Conservation (phyloP, 176 grass and related monocot species). For the Pontederia crassipes region DNA sequence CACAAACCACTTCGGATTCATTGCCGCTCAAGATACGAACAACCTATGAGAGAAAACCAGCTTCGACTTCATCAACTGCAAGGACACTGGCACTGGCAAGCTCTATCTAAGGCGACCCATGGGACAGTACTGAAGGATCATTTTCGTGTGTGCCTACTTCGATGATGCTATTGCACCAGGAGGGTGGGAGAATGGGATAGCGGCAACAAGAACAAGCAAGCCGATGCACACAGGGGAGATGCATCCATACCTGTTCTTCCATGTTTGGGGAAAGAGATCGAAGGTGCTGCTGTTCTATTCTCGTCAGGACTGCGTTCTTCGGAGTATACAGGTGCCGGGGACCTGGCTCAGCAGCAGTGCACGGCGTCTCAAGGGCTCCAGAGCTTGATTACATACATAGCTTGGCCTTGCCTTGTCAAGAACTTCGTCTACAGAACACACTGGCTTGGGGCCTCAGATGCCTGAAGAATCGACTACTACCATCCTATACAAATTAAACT, state of each 20-base stretch:
- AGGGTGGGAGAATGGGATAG: slow-evolving; percentile 86
- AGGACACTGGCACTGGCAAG: slow-evolving; percentile 55
- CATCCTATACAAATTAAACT: too few relatives aligned
- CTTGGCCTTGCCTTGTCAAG: slow-evolving; percentile 60
- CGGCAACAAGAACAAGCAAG: slow-evolving; percentile 71
- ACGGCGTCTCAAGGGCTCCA: slow-evolving; percentile 76
- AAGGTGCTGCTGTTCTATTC: not conserved
- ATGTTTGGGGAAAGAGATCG: too few relatives aligned
- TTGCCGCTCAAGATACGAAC: slow-evolving; percentile 71
- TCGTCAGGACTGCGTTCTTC: slow-evolving; percentile 78
- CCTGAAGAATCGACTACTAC: too few relatives aligned
- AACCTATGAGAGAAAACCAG: slow-evolving; percentile 63
- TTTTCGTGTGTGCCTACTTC: slow-evolving; percentile 91
- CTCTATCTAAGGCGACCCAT: slow-evolving; percentile 83
- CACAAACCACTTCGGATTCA: slow-evolving; percentile 43
- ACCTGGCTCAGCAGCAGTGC: slow-evolving; percentile 54
- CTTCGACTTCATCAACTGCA: slow-evolving; percentile 87
- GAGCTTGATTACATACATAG: slow-evolving; percentile 53
- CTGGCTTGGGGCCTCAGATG: too few relatives aligned
- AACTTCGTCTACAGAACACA: not conserved
- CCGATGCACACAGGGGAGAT: too few relatives aligned
- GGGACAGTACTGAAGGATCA: slow-evolving; percentile 92
- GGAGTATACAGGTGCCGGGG: slow-evolving; percentile 84
- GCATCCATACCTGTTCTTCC: too few relatives aligned
- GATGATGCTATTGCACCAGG: slow-evolving; percentile 71